Base-by-base conservation (phyloP, 306 rosid species). In the Hippophae tibetana region DNA sequence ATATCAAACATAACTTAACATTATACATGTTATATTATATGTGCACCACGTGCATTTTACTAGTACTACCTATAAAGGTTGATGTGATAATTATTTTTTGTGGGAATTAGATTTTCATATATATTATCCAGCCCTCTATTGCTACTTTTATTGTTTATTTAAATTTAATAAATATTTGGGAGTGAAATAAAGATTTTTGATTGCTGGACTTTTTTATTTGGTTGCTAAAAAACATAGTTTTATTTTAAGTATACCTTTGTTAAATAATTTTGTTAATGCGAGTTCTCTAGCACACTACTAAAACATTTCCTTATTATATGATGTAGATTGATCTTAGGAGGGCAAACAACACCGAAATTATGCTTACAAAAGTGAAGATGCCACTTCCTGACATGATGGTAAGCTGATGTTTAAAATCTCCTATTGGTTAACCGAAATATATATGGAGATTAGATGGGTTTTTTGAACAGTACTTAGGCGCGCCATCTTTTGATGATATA, bases 331-430 rank as follows among this genome's bases (percentile, higher is more conserved):
- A 93, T 66, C 82, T 93, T 52, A 88, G 95, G 80, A 84, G 99
- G 83, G 97, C 97, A 50, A 80, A 93, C 64, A 93, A 93, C 74
- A 84, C 96, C 60, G 99, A 93, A 82, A 93, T 93, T 74, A 93
- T 93, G 99, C 99, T 93, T 68, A 88, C 99, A 52, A 88, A 93
- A 89, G 90, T 93, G 73, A 88, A 89, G 90, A 93, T 93, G 95
- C 95, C 97, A 25, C 99, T 93, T 68, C 75, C 99, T 68, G 99
- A 93, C 67, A 88, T 93, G 95, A 86, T 93, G 99, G 99, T 93
- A 82, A 78, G 94, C 73, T 54, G 60, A 63, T 31, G 38, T 31
- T 31, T 14, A 7, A 41, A 18, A 63, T 43, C 38, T 52, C 25
- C 47, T 54, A 43, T 65, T 9, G 62, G 14, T 1, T 10, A 31